Evolutionary conservation across 495 filamentous ascomycete genomes (phyloP).

Genomic region (Cladorrhinum samala): DNA sequence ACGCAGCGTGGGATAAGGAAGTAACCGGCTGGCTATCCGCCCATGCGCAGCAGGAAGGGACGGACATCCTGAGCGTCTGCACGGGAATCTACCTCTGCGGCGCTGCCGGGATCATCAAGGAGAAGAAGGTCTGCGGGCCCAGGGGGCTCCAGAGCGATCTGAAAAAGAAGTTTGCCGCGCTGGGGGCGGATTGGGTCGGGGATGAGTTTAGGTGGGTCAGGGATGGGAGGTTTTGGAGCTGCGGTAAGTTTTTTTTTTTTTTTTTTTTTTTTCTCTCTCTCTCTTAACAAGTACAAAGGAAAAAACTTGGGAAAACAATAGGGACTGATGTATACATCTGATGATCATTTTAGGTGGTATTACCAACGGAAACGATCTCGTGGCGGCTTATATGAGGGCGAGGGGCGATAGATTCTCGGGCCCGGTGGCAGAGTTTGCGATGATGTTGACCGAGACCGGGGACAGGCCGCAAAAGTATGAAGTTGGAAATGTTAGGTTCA

Average conservation of each 20-base stretch:
- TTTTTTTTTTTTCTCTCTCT: neutral
- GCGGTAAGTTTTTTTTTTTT: conserved; percentile 39
- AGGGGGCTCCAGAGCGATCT: conserved; percentile 42
- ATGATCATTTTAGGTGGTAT: conserved; percentile 57
- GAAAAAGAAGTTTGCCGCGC: conserved; percentile 31
- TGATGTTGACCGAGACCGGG: conserved; percentile 46
- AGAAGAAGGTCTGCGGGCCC: conserved; percentile 45
- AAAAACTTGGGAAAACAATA: neutral
- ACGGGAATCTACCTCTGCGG: conserved; percentile 46
- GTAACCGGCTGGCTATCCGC: conserved; percentile 41
- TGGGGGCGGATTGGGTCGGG: conserved; percentile 40
- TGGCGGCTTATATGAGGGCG: conserved; percentile 47
- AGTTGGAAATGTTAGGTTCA: conserved; percentile 24
- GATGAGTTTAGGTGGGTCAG: conserved; percentile 42
- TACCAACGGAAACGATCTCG: conserved; percentile 58
- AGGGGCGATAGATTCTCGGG: conserved; percentile 35
- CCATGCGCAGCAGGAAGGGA: conserved; percentile 29
- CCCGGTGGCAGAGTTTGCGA: conserved; percentile 42
- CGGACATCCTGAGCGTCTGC: conserved; percentile 51
- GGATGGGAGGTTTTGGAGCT: conserved; percentile 57
- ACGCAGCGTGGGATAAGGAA: conserved; percentile 23
- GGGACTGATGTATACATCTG: neutral
- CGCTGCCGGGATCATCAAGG: conserved; percentile 45
- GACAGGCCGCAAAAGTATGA: conserved; percentile 41
- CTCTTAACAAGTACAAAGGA: neutral